A percentile compares a stretch with the other conserved stretches of the same genome.
Evolutionary conservation across 495 filamentous ascomycete species (phyloP).

Genomic region (Penicillium canescens): DNA sequence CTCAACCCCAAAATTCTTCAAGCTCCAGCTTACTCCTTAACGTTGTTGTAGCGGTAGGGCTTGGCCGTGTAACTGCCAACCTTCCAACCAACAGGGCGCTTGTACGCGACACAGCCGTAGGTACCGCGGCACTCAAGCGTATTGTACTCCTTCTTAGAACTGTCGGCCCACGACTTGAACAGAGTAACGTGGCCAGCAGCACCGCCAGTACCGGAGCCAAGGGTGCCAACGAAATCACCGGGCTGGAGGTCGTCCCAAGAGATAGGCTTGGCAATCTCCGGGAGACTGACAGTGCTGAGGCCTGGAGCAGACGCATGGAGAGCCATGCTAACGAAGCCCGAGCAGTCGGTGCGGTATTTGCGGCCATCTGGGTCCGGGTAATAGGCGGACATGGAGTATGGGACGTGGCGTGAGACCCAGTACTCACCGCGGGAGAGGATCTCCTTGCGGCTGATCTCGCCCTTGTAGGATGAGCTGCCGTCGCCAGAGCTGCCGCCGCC

Average conservation of each 20-base stretch:
- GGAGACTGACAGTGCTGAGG: constrained; percentile 14
- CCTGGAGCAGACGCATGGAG: constrained; percentile 11
- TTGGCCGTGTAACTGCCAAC: constrained; percentile 14
- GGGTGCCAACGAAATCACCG: constrained; percentile 15
- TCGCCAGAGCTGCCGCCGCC: constrained; percentile 10
- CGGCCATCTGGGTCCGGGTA: constrained; percentile 14
- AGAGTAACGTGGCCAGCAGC: constrained; percentile 17
- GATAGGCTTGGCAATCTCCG: constrained; percentile 11
- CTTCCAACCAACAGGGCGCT: constrained; percentile 16
- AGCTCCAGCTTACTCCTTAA: constrained; percentile 8
- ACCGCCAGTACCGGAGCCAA: constrained; percentile 15
- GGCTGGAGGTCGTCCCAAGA: constrained; percentile 12
- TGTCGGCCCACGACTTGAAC: constrained; percentile 16
- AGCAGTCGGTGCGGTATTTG: constrained; percentile 17
- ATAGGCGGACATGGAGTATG: constrained; percentile 15
- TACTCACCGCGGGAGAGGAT: constrained; percentile 13
- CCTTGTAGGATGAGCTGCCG: constrained; percentile 14
- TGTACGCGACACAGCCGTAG: constrained; percentile 17
- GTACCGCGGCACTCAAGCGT: constrained; percentile 17
- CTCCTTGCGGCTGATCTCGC: constrained; percentile 18
- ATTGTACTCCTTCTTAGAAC: constrained; percentile 18
- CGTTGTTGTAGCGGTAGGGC: constrained; percentile 13
- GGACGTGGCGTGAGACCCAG: constrained; percentile 15
- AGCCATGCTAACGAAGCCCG: constrained; percentile 18
- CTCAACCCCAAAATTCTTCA: neutral